Percentiles rank a stretch among this genome's conserved stretches.
phyloP scores from a whole-genome alignment of 2,329 filamentous ascomycete genomes.

The Pleurostoma richardsiae region DNA sequence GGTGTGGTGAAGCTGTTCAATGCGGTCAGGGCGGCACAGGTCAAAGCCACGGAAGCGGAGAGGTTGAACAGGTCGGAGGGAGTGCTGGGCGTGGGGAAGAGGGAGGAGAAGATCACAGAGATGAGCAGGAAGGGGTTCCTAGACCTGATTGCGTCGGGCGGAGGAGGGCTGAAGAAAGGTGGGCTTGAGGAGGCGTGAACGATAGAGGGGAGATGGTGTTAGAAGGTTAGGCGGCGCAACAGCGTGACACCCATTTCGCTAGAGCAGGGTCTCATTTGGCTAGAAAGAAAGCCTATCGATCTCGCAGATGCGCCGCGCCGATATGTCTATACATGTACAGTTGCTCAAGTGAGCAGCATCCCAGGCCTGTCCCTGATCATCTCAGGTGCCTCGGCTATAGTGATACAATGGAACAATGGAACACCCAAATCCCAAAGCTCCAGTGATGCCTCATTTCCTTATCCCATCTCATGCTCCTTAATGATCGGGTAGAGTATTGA shows the following conservation, averaged over 20 bases:
- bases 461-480: no score
- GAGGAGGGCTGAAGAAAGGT: constrained; percentile 54
- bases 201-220: background rate
- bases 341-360: constrained; percentile 3
- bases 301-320: background rate
- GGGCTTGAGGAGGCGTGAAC: constrained; percentile 50
- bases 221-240: no score
- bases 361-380: background rate
- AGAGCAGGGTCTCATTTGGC: background rate
- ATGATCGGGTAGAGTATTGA: background rate
- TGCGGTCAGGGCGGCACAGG: constrained; percentile 86
- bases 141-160: constrained; percentile 73
- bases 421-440: background rate
- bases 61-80: constrained; percentile 64
- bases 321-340: constrained; percentile 6
- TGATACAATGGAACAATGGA: no score
- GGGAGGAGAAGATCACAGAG: constrained; percentile 86
- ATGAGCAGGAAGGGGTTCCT: constrained; percentile 97
- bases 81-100: constrained; percentile 70
- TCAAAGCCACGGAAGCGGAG: constrained; percentile 77
- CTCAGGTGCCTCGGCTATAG: no score
- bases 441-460: no score
- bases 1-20: constrained; percentile 97
- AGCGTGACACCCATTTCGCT: background rate
- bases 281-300: background rate